Evolutionary conservation across 2,329 filamentous ascomycete species (phyloP), one percentile per base, ranked within the genome.

Genomic region (Penicillium corylophilum): DNA sequence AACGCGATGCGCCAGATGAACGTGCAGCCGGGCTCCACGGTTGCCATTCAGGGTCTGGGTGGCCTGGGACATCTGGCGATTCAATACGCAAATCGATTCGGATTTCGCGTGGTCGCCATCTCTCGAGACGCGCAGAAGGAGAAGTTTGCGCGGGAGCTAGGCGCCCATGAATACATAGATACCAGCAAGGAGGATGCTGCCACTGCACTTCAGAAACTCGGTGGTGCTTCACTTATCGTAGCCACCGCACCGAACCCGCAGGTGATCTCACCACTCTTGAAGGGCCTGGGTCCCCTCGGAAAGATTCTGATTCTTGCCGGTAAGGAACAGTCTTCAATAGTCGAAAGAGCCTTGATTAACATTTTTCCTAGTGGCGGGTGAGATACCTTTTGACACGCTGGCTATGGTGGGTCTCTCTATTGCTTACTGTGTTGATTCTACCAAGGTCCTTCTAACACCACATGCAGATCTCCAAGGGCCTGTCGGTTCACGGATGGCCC

Each of bases 91-190:
- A 69, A 73, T 16, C 77, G 76, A 47, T 77, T 82, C 72, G 79
- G 80, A 9, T 81, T 74, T 64, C 71, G 75, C 13, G 79, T 78
- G 6, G 77, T 81, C 8, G 80, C 78, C 1, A 65, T 82, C 15
- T 81, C 78, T 0, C 71, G 76, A 1, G 78, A 75, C 44, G 66
- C 65, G 1, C 64, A 67, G 20, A 85, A 85, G 71, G 78, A 79
- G 59, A 69, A 77, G 44, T 80, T 81, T 57, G 81, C 79, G 0
- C 72, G 72, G 40, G 59, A 81, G 56, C 71, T 85, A 9, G 82
- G 82, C 6, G 82, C 82, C 0, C 78, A 77, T 50, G 79, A 82
- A 46, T 84, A 81, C 62, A 75, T 84, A 48, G 55, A 64, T 31
- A 51, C 41, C 4, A 71, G 65, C 51, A 66, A 71, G 50, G 64